Conservation (phyloP, 352 stramenopile species). For the Pythium guiyangense region DNA sequence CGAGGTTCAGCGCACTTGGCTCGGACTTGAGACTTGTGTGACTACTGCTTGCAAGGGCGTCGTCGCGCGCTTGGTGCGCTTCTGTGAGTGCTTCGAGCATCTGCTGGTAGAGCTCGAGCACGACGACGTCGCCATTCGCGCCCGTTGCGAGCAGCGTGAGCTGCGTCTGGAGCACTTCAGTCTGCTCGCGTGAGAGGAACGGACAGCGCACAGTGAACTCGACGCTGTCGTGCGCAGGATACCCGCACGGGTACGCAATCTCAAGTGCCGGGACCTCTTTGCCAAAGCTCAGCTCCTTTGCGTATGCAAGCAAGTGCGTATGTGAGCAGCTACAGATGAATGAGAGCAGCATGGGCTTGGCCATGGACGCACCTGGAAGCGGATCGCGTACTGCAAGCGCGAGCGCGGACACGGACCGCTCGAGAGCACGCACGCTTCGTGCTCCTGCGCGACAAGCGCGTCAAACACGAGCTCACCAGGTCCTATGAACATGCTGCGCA, state of each 20-base stretch:
- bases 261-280: slow-evolving; percentile 34
- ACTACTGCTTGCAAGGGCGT: background rate
- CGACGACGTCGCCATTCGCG: slow-evolving; percentile 38
- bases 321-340: background rate
- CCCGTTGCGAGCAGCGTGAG: slow-evolving; percentile 26
- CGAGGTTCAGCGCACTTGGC: too few relatives aligned
- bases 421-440: slow-evolving; percentile 15
- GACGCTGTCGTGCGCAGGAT: slow-evolving; percentile 22
- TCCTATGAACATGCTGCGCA: slow-evolving; percentile 67
- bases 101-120: slow-evolving; percentile 58
- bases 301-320: background rate
- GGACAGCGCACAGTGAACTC: slow-evolving; percentile 49
- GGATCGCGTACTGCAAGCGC: slow-evolving; percentile 40
- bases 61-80: background rate
- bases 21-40: too few relatives aligned
- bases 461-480: slow-evolving; percentile 39
- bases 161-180: slow-evolving; percentile 32
- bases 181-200: slow-evolving; percentile 30
- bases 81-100: slow-evolving; percentile 48
- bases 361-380: slow-evolving; percentile 25
- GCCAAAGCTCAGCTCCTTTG: slow-evolving; percentile 11
- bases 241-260: slow-evolving; percentile 36
- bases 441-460: slow-evolving; percentile 17
- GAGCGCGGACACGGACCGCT: slow-evolving; percentile 4
- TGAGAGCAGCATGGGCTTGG: too few relatives aligned